phyloP scores from a whole-genome alignment of 2,329 filamentous ascomycete genomes.

The Paracoccidioides brasiliensis region DNA sequence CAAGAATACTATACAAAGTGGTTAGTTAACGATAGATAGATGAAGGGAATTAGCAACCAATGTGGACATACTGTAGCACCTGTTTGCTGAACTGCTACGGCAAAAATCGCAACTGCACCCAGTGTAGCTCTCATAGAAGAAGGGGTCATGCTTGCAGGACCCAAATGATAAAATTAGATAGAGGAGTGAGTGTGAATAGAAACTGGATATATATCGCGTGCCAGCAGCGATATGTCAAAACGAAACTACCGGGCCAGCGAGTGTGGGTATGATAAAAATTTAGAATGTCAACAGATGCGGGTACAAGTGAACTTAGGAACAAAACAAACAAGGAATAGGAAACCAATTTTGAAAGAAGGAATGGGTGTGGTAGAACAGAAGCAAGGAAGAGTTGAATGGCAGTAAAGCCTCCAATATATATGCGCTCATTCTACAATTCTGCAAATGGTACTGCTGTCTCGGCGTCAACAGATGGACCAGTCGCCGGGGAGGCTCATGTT shows the following conservation, averaged over 20 bases:
- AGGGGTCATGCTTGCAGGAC: background rate
- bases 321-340: background rate
- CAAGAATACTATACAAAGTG: conserved; percentile 27
- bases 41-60: background rate
- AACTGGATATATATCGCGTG: conserved; percentile 8
- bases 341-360: background rate
- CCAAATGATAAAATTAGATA: background rate
- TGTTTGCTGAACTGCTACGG: conserved; percentile 16
- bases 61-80: conserved; percentile 15
- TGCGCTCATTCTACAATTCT: background rate
- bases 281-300: background rate
- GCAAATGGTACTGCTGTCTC: background rate
- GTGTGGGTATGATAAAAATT: background rate
- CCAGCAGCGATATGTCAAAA: conserved; percentile 8
- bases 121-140: conserved; percentile 14
- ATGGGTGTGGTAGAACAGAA: background rate
- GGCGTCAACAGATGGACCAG: background rate
- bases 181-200: conserved; percentile 1
- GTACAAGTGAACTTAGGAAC: background rate
- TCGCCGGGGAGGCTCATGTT: background rate
- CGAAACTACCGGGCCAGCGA: background rate
- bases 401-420: background rate
- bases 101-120: conserved; percentile 10
- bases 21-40: conserved; percentile 2
- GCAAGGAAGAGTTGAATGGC: background rate